These are phyloP conservation scores for Solanum bulbocastanum DNA, from an alignment of 257 asterid species.

Conservation along the genomic window DNA sequence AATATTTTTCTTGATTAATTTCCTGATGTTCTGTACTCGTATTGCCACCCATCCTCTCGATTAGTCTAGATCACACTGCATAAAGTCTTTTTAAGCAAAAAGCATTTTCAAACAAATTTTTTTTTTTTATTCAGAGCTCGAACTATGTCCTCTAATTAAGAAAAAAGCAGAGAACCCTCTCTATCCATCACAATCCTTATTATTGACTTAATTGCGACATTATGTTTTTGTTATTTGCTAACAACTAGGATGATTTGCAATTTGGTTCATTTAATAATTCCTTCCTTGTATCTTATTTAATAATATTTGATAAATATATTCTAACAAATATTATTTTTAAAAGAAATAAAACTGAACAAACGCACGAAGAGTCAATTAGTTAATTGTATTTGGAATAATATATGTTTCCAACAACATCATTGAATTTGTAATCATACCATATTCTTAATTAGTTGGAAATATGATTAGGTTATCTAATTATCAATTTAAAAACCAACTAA, in stretches of 20 bases:
- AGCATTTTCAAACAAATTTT: not conserved
- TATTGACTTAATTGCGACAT: not conserved
- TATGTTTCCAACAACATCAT: not conserved
- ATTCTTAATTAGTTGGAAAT: not conserved
- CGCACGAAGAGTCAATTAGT: not conserved
- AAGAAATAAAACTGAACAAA: not conserved
- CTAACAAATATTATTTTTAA: not conserved
- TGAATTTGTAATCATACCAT: not conserved
- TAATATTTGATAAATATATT: not conserved
- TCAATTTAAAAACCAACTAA: not conserved
- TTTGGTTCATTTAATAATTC: not conserved
- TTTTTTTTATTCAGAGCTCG: rapidly evolving
- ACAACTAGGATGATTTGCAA: not conserved
- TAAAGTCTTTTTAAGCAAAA: not conserved
- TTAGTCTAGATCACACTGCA: not conserved
- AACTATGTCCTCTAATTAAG: not conserved
- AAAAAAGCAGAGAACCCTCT: not conserved
- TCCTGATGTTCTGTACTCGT: not conserved
- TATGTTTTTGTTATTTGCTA: not conserved
- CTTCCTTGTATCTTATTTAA: not conserved
- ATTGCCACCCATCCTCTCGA: not conserved
- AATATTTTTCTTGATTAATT: not conserved
- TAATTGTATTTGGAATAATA: not conserved
- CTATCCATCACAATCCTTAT: not conserved
- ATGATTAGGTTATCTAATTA: not conserved